Base-by-base conservation (phyloP, 2,329 filamentous ascomycete species). In the Mycosphaerelloides madeirae region DNA sequence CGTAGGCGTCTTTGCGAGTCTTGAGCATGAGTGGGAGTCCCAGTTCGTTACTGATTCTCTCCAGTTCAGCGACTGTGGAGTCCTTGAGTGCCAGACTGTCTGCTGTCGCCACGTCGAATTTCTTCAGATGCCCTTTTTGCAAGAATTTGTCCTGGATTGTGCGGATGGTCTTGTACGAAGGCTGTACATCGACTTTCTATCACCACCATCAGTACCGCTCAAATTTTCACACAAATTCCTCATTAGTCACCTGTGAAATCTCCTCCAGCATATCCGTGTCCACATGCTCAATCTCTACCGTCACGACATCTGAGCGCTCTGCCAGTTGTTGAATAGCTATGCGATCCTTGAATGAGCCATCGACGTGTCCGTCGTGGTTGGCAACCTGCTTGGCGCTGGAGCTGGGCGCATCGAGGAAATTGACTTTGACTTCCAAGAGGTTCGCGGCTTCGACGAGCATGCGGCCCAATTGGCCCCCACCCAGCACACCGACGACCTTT, bases 281-380 rank as follows among this genome's bases (percentile, higher is more conserved):
- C 46, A 96, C 85, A 68, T 96, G 91, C 73, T 97, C 91, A 53
- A 95, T 96, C 68, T 97, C 91, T 12, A 95, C 87, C 0, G 89
- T 96, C 49, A 96, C 73, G 13, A 95, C 80, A 63, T 95, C 87
- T 57, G 83, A 88, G 28, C 75, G 70, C 31, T 77, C 70, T 2
- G 91, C 89, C n/a, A 97, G 75, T 64, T 87, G 76, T 33, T 82
- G 80, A 53, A 97, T 89, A 53, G 86, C 84, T 28, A 79, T 78
- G 0, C 83, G 73, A 55, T 95, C 85, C 64, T 88, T 90, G 76
- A 95, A 96, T 0, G 89, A 95, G 46, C 90, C 91, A 14, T 81
- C 78, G 46, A 95, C 79, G 63, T 96, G 88, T 52, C 76, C 74
- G 54, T 75, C 69, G 64, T 85, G 85, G 54, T 80, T 78, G 67